These are phyloP conservation scores for Bolboschoenus planiculmis DNA, from an alignment of 176 grass and related monocot genomes.

Conservation along the genomic window DNA sequence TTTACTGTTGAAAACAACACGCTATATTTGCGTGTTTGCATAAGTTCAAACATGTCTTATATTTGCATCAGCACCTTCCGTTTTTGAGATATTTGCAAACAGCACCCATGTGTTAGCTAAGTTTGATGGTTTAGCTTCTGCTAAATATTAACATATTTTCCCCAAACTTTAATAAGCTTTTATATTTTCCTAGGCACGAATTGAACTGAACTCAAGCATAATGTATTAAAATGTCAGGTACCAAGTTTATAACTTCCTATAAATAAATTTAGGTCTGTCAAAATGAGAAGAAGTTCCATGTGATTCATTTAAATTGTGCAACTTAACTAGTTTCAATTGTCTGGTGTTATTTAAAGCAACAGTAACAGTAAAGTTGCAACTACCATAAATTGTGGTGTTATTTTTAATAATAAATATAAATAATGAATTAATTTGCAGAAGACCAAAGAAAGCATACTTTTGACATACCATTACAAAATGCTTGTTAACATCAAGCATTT, in stretches of 20 bases:
- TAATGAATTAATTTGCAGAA: neutral
- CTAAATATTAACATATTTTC: neutral
- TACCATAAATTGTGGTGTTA: neutral
- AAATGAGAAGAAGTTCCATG: neutral
- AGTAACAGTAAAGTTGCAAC: neutral
- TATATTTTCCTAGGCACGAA: neutral
- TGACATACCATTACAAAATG: conserved; percentile 18
- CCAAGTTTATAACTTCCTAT: neutral
- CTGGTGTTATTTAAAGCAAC: neutral
- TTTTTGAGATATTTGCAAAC: neutral
- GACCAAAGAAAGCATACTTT: neutral
- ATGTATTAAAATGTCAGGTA: neutral
- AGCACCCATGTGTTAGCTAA: neutral
- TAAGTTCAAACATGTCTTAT: neutral
- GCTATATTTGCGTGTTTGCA: neutral
- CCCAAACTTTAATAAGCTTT: neutral
- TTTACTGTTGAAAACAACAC: neutral
- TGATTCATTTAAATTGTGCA: neutral
- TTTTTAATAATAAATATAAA: neutral
- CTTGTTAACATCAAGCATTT: conserved; percentile 18
- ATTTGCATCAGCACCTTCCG: neutral
- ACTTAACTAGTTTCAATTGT: neutral
- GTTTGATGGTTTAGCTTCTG: neutral
- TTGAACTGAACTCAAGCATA: neutral
- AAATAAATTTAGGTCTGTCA: neutral